These are phyloP conservation scores for Ogataea naganishii DNA, from an alignment of 805 yeast genomes.

Conservation along the genomic window DNA sequence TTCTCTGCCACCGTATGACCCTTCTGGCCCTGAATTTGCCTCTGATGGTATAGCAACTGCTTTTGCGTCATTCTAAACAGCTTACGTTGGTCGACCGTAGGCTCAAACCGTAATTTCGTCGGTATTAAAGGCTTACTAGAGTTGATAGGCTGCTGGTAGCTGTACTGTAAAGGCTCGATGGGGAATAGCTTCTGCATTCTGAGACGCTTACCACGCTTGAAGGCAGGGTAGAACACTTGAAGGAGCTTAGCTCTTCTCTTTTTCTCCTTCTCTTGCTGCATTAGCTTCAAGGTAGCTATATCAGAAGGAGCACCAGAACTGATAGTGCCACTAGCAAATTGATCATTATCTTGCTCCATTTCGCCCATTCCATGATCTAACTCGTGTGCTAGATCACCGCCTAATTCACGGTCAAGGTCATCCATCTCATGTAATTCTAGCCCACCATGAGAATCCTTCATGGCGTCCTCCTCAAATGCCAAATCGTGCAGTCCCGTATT, in stretches of 20 bases:
- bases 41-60: constrained; percentile 7
- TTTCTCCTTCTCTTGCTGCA: constrained; percentile 18
- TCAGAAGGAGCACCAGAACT: no score
- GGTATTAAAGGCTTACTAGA: constrained; percentile 45
- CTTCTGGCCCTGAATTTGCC: constrained; percentile 3
- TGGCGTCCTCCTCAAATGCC: constrained; percentile 21
- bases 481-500: constrained; percentile 22
- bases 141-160: constrained; percentile 42
- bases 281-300: no score
- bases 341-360: no score
- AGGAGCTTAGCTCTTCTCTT: constrained; percentile 26
- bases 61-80: constrained; percentile 30
- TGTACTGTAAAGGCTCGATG: constrained; percentile 40
- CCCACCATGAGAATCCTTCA: constrained; percentile 7
- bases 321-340: no score
- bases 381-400: no score
- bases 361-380: no score
- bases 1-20: constrained; percentile 10
- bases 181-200: constrained; percentile 64
- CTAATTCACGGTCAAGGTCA: no score
- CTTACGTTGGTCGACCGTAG: constrained; percentile 52
- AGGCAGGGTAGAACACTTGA: constrained; percentile 53
- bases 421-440: no score
- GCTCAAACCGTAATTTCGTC: constrained; percentile 47
- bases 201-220: constrained; percentile 43